phyloP scores from a whole-genome alignment of 2,329 filamentous ascomycete genomes.

The Trichoderma asperellum region DNA sequence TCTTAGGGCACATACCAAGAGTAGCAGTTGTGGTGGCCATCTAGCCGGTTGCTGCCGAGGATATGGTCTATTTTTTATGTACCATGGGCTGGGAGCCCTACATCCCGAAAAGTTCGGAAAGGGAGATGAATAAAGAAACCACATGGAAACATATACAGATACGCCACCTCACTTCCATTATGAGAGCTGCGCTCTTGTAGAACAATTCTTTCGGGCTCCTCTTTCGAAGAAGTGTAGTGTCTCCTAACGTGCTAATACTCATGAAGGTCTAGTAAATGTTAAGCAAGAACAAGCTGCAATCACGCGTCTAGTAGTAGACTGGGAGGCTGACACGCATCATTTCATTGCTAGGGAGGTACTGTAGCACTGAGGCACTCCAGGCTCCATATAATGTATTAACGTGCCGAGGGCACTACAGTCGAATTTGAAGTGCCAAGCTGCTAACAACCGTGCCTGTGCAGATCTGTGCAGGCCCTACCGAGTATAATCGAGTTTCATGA shows the following conservation, averaged over 20 bases:
- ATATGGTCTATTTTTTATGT: neutral
- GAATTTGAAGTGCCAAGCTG: neutral
- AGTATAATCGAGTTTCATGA: neutral
- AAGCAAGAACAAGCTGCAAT: neutral
- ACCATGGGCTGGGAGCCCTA: no score
- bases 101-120: no score
- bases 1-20: neutral
- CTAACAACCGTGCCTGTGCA: neutral
- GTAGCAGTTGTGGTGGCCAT: neutral
- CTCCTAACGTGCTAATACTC: no score
- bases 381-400: neutral
- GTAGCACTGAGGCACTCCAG: neutral
- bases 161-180: no score
- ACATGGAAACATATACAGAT: no score
- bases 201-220: no score
- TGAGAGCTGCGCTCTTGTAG: no score
- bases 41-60: neutral
- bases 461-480: neutral
- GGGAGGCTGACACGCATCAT: no score
- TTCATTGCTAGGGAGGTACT: neutral
- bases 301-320: neutral
- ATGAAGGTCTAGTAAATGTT: neutral
- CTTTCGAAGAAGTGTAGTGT: no score
- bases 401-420: neutral
- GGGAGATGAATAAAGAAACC: no score